A percentile compares a stretch with the other conserved stretches of the same genome.
phyloP scores from a whole-genome alignment of 2,329 filamentous ascomycete species.

The Arthrocladium fulminans region DNA sequence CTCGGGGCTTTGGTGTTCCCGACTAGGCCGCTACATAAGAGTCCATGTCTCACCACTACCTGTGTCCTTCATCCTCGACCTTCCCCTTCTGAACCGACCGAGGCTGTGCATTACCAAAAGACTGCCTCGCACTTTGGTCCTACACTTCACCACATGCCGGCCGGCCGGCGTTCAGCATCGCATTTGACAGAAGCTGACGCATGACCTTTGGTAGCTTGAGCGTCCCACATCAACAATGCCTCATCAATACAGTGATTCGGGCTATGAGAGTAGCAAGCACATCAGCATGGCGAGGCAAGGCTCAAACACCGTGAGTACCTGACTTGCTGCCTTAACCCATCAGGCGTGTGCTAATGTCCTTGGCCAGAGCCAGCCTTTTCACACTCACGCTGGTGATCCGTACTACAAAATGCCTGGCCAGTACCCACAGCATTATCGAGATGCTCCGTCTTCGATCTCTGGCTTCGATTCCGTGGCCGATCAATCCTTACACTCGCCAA shows the following conservation, averaged over 20 bases:
- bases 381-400: not conserved
- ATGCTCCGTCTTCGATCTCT: not conserved
- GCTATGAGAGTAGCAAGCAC: not conserved
- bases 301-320: not conserved
- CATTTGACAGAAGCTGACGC: not conserved
- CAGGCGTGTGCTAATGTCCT: not conserved
- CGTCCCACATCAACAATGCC: not conserved
- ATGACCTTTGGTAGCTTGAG: not conserved
- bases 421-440: not conserved
- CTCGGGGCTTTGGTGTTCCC: not conserved
- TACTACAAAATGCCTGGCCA: not conserved
- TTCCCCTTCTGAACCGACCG: not conserved
- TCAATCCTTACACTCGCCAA: not conserved
- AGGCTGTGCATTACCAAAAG: not conserved
- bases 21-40: not conserved
- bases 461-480: not conserved
- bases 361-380: not conserved
- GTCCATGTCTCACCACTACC: not conserved
- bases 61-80: not conserved
- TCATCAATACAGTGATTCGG: conserved; percentile 4
- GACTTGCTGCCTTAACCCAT: not conserved
- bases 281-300: conserved; percentile 2
- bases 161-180: not conserved
- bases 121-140: not conserved
- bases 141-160: not conserved